Base-by-base conservation (phyloP, 2,329 filamentous ascomycete genomes). In the Xenosphaeropsis pyriputrescens region DNA sequence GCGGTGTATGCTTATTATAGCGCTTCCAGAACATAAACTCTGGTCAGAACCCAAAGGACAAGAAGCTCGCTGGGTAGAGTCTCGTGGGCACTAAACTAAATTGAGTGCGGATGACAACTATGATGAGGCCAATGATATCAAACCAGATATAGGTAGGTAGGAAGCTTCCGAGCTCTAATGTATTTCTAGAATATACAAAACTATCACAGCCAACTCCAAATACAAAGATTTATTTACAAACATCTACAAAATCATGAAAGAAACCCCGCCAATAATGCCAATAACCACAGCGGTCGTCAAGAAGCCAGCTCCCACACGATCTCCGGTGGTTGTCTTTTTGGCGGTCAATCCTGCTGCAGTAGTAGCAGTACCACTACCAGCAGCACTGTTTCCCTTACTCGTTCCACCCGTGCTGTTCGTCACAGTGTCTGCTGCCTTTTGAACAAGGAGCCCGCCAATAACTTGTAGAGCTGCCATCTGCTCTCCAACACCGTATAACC, bases 391-490 rank as follows among this genome's bases (percentile, higher is more conserved):
- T 2, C 57, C 64, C 36, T 59, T 55, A 44, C 68, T 72, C 5
- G 63, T 79, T 18, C 77, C 78, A 41, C 78, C 78, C 2, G 57
- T 71, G 7, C 59, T 50, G n/a, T 62, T 53, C 11, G 65, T 71
- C 29, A 67, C 58, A 0, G 67, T 64, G 2, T 54, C 50, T 2
- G 49, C 41, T 11, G 57, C 54, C 2, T 62, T 41, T 19, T 35
- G 26, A 22, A 35, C 62, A 53, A 77, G 62, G 43, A 70, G 73
- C 19, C 67, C 65, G 30, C 82, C 65, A 7, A 80, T 67, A 8
- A 79, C 64, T 45, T 81, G 74, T 53, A 83, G 60, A 2, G 72
- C 75, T 1, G 72, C 67, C 78, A 84, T 83, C 56, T 82, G 76
- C 53, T 82, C 75, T 5, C 79, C 79, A 2, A 82, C 67, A 7